Percentiles rank a stretch among this genome's conserved stretches.
These are phyloP conservation scores for Candida patagonica DNA, from an alignment of 805 yeast genomes.

Conservation along the genomic window DNA sequence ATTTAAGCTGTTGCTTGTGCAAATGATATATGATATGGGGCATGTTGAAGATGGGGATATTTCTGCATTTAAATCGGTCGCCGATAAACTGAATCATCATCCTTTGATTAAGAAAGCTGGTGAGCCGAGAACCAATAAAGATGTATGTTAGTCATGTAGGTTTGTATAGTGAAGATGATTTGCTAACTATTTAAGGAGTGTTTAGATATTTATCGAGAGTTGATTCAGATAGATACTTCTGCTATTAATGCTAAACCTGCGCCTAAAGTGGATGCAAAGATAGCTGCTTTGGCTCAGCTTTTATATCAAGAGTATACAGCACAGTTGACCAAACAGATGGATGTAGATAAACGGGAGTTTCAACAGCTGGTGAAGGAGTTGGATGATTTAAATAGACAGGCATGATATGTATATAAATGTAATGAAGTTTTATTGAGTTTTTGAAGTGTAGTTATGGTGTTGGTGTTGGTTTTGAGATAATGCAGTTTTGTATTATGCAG, in stretches of 20 bases:
- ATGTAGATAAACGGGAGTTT: constrained; percentile 21
- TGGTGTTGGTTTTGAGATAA: too few relatives aligned
- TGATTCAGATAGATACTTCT: background rate
- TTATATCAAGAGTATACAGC: constrained; percentile 19
- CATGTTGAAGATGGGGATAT: constrained; percentile 3
- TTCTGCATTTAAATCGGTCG: constrained; percentile 17
- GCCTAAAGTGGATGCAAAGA: constrained; percentile 13
- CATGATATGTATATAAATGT: background rate
- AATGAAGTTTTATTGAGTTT: too few relatives aligned
- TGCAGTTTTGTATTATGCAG: too few relatives aligned
- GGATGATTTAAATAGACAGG: constrained; percentile 8
- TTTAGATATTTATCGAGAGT: background rate
- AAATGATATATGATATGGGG: constrained; percentile 26
- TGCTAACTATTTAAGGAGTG: constrained; percentile 12
- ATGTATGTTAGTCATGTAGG: background rate
- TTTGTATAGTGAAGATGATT: too few relatives aligned
- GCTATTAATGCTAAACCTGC: background rate
- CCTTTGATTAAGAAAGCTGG: constrained; percentile 19
- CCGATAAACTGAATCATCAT: constrained; percentile 21
- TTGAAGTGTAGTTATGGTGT: too few relatives aligned
- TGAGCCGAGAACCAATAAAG: constrained; percentile 3
- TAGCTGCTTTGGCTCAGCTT: constrained; percentile 21
- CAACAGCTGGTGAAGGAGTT: constrained; percentile 12
- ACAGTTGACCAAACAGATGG: constrained; percentile 17
- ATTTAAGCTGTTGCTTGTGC: constrained; percentile 25